These are phyloP conservation scores for Penicillium cataractarum DNA, from an alignment of 495 filamentous ascomycete genomes.

Conservation along the genomic window DNA sequence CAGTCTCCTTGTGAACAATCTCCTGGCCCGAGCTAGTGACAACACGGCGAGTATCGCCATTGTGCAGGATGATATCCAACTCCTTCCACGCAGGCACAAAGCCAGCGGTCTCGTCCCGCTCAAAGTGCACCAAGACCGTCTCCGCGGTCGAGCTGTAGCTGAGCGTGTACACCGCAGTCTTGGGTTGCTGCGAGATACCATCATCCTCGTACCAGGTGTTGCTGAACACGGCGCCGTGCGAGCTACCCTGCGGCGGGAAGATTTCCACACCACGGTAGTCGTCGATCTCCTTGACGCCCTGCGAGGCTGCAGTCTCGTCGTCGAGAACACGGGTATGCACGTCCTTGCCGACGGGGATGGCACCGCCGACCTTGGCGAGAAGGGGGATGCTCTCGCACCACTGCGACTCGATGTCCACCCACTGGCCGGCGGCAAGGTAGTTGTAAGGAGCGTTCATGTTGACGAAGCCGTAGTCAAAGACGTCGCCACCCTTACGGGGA, in stretches of 20 bases:
- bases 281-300: slow-evolving; percentile 56
- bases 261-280: slow-evolving; percentile 66
- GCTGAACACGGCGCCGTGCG: slow-evolving; percentile 41
- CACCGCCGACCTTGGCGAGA: slow-evolving; percentile 62
- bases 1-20: slow-evolving; percentile 36
- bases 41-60: slow-evolving; percentile 53
- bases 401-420: slow-evolving; percentile 59
- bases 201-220: slow-evolving; percentile 67
- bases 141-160: slow-evolving; percentile 49
- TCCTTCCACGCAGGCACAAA: slow-evolving; percentile 57
- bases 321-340: slow-evolving; percentile 59
- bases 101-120: slow-evolving; percentile 38
- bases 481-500: slow-evolving; percentile 45
- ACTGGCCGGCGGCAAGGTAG: slow-evolving; percentile 60
- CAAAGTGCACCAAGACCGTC: slow-evolving; percentile 45
- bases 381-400: slow-evolving; percentile 65
- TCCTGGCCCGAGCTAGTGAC: slow-evolving; percentile 36
- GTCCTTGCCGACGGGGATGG: slow-evolving; percentile 60
- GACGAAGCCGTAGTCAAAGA: slow-evolving; percentile 58
- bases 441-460: slow-evolving; percentile 65
- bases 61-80: slow-evolving; percentile 54
- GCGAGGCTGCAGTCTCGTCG: slow-evolving; percentile 56
- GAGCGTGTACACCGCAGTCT: slow-evolving; percentile 47
- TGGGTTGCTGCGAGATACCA: slow-evolving; percentile 53
- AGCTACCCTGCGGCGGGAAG: slow-evolving; percentile 55